phyloP scores from a whole-genome alignment of 768 basidiomycete genomes.

The Amanita thiersii region DNA sequence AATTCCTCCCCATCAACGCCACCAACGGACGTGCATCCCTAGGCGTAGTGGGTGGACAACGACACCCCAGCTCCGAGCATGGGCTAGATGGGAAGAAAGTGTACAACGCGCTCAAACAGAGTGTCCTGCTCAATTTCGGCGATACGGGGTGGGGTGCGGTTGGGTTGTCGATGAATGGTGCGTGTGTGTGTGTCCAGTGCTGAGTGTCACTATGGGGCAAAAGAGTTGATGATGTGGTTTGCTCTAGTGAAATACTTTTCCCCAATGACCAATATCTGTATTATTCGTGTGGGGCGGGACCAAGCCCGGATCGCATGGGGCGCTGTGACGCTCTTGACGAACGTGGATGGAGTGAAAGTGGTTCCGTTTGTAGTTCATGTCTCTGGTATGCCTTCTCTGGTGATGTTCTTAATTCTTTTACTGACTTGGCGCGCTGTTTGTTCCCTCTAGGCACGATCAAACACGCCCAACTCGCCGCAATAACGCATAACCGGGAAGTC shows the following conservation, averaged over 20 bases:
- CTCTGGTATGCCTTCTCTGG: conserved; percentile 49
- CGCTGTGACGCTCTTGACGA: conserved; percentile 60
- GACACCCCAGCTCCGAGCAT: no score
- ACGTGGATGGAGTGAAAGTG: conserved; percentile 47
- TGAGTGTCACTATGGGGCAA: neutral
- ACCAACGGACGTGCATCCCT: conserved; percentile 14
- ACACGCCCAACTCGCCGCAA: conserved; percentile 73
- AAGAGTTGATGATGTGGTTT: neutral
- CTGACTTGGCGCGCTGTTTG: neutral
- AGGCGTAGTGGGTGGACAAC: no score
- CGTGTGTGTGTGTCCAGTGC: conserved; percentile 12
- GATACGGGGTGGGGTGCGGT: conserved; percentile 84
- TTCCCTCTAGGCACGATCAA: conserved; percentile 67
- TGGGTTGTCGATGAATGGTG: conserved; percentile 62
- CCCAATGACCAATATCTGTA: conserved; percentile 73
- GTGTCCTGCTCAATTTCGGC: conserved; percentile 67
- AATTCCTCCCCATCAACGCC: conserved; percentile 53
- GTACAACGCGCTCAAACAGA: conserved; percentile 61
- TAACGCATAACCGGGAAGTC: conserved; percentile 62
- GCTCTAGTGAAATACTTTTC: conserved; percentile 81
- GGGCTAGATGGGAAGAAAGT: conserved; percentile 55
- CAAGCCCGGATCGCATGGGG: conserved; percentile 78
- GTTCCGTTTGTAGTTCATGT: conserved; percentile 77
- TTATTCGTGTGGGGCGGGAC: conserved; percentile 79
- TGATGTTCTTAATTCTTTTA: neutral